Evolutionary conservation across 352 stramenopile species (phyloP).

Genomic region (Phytophthora constricta): DNA sequence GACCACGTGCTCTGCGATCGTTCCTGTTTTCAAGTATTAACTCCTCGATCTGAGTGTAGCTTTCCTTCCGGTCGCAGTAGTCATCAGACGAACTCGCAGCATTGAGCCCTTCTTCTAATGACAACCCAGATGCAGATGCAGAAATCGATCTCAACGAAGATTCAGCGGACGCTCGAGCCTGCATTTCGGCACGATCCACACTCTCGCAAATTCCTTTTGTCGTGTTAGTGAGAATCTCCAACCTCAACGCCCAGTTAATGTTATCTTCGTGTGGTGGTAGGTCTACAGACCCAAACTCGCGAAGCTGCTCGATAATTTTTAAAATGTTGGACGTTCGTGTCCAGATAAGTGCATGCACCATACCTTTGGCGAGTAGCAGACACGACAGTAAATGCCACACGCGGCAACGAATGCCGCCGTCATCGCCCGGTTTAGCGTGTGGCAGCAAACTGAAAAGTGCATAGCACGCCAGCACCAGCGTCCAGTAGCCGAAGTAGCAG

Average conservation of each 20-base stretch:
- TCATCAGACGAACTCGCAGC: constrained; percentile 25
- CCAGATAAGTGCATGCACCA: constrained; percentile 86
- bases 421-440: constrained; percentile 12
- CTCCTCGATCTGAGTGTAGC: constrained; percentile 79
- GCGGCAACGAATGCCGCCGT: constrained; percentile 56
- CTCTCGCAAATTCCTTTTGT: constrained; percentile 86
- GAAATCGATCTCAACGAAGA: constrained; percentile 36
- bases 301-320: constrained; percentile 74
- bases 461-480: constrained; percentile 73
- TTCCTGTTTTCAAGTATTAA: constrained; percentile 76
- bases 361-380: constrained; percentile 75
- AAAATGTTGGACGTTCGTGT: constrained; percentile 86
- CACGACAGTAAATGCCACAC: constrained; percentile 80
- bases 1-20: constrained; percentile 45
- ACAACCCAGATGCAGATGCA: constrained; percentile 23
- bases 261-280: constrained; percentile 69
- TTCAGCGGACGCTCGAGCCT: constrained; percentile 50
- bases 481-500: constrained; percentile 89
- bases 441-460: constrained; percentile 71
- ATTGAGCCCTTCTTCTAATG: constrained; percentile 28
- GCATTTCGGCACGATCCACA: constrained; percentile 66
- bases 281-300: constrained; percentile 62
- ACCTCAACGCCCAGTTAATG: constrained; percentile 88
- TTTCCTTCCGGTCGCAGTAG: constrained; percentile 70
- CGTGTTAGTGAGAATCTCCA: constrained; percentile 88